Conservation (phyloP, 2,329 filamentous ascomycete species). For the Neofusicoccum laricinum region DNA sequence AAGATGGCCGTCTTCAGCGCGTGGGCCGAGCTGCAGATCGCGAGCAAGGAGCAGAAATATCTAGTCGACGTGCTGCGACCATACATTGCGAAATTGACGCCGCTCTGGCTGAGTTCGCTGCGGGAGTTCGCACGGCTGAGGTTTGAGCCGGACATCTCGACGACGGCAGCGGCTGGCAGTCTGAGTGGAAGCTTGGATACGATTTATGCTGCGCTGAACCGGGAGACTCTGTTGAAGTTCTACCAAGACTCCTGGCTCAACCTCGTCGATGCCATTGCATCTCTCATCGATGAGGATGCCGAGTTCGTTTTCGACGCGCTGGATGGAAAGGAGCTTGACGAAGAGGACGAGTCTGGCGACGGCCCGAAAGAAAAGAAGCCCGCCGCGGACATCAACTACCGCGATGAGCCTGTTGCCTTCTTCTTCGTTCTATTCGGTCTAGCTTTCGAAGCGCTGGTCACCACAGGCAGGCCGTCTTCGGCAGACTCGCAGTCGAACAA, state of each 20-base stretch:
- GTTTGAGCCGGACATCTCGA: slow-evolving; percentile 93
- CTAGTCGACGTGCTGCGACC: slow-evolving; percentile 84
- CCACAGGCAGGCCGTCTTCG: slow-evolving; percentile 61
- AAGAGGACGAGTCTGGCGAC: slow-evolving; percentile 20
- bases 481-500: slow-evolving; percentile 44
- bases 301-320: slow-evolving; percentile 96
- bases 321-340: slow-evolving; percentile 67
- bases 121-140: slow-evolving; percentile 89
- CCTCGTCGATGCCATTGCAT: slow-evolving; percentile 94
- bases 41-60: slow-evolving; percentile 88
- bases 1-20: slow-evolving; percentile 96
- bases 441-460: slow-evolving; percentile 91
- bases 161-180: slow-evolving; percentile 73
- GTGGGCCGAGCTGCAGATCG: slow-evolving; percentile 95
- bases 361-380: slow-evolving; percentile 24
- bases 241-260: slow-evolving; percentile 98
- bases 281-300: slow-evolving; percentile 94
- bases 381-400: slow-evolving; percentile 80
- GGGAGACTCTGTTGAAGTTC: slow-evolving; percentile 89
- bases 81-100: slow-evolving; percentile 84
- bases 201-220: slow-evolving; percentile 90
- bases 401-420: slow-evolving; percentile 95
- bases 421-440: slow-evolving; percentile 98
- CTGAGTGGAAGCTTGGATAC: slow-evolving; percentile 84
- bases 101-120: slow-evolving; percentile 88